phyloP scores from a whole-genome alignment of 1,139 yeast species.

The Candida neerlandica region DNA sequence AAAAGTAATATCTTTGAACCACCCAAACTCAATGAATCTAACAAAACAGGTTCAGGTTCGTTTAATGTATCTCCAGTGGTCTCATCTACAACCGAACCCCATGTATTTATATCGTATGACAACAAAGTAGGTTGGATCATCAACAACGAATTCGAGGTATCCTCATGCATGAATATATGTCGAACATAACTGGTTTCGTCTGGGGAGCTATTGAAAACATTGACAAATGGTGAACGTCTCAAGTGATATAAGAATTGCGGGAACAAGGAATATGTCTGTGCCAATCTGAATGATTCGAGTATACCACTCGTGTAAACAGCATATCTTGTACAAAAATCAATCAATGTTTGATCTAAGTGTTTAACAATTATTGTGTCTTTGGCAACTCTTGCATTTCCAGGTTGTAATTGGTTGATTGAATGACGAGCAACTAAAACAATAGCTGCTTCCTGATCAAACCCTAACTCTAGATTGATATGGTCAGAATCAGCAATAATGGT shows the following conservation, averaged over 20 bases:
- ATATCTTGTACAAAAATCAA: conserved; percentile 82
- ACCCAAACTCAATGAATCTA: conserved; percentile 69
- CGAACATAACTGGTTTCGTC: conserved; percentile 76
- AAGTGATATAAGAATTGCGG: conserved; percentile 78
- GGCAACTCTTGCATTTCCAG: conserved; percentile 16
- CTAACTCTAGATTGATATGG: conserved; percentile 35
- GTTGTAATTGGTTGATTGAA: conserved; percentile 48
- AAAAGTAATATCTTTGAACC: conserved; percentile 62
- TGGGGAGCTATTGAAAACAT: conserved; percentile 76
- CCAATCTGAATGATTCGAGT: conserved; percentile 72
- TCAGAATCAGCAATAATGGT: conserved; percentile 48
- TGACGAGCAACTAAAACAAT: conserved; percentile 61
- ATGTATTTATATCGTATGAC: conserved; percentile 61
- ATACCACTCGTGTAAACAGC: conserved; percentile 85
- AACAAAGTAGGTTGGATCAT: conserved; percentile 80
- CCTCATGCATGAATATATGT: conserved; percentile 68
- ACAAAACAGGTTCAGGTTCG: conserved; percentile 61
- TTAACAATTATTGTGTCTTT: conserved; percentile 56
- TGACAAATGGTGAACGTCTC: conserved; percentile 68
- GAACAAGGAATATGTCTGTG: conserved; percentile 74
- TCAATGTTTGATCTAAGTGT: conserved; percentile 84
- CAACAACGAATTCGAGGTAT: conserved; percentile 61
- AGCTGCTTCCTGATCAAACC: conserved; percentile 74
- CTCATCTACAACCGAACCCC: conserved; percentile 45
- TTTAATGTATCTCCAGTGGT: conserved; percentile 31